These are phyloP conservation scores for Vigna unguiculata DNA, from an alignment of 306 rosid genomes.

Conservation along the genomic window DNA sequence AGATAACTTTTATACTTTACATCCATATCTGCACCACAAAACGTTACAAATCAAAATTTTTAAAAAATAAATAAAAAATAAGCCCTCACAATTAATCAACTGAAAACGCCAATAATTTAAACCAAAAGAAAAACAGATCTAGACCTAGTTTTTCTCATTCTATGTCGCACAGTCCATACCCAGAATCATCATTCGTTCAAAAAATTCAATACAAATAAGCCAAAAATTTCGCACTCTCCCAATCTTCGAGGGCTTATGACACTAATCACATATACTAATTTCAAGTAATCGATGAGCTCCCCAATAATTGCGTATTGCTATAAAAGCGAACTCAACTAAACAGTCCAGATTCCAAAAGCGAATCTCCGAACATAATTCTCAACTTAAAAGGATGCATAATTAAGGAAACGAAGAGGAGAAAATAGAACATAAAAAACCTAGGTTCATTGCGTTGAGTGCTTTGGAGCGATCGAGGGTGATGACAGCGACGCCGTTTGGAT, in stretches of 20 bases:
- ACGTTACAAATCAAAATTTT: conserved; percentile 23
- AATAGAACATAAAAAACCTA: conserved; percentile 55
- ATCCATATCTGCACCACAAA: conserved; percentile 85
- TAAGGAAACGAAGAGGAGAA: background rate
- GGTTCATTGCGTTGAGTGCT: conserved; percentile 97
- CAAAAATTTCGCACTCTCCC: conserved; percentile 19
- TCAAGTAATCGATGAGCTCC: conserved; percentile 20
- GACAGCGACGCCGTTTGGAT: conserved; percentile 87
- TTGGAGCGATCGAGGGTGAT: conserved; percentile 96
- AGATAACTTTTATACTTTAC: conserved; percentile 77
- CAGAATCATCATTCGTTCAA: conserved; percentile 9
- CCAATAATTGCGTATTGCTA: background rate
- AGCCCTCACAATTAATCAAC: conserved; percentile 4
- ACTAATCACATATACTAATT: conserved; percentile 20
- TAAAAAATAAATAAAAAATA: background rate
- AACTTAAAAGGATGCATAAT: conserved; percentile 1
- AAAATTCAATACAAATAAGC: conserved; percentile 32
- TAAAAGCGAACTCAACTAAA: conserved; percentile 22
- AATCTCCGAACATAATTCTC: background rate
- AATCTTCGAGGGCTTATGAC: conserved; percentile 1
- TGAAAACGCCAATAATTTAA: background rate
- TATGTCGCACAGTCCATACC: conserved; percentile 7
- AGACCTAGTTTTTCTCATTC: conserved; percentile 22
- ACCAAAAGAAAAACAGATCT: background rate
- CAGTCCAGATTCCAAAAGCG: conserved; percentile 22